Evolutionary conservation across 176 grass and related monocot genomes (phyloP), one percentile per base, ranked within the genome.

Genomic region (Musa itinerans): DNA sequence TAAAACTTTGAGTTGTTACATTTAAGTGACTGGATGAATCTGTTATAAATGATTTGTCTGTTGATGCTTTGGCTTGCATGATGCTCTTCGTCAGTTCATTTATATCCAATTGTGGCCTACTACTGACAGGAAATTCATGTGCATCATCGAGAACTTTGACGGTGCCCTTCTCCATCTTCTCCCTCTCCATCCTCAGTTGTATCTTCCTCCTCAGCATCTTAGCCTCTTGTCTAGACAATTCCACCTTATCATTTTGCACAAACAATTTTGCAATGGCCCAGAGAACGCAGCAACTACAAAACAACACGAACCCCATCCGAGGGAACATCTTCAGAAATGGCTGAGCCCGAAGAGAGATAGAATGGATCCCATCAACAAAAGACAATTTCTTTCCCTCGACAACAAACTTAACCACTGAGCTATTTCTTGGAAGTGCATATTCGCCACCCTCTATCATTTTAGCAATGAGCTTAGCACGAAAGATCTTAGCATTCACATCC

Each of bases 151-250:
- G 48, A 59, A 73, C 78, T 73, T 80, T 52, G 57, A 80, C 55
- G 16, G 20, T 78, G 14, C 81, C 74, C 74, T 76, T 76, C 81
- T 70, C 74, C 43, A 78, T 34, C 43, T 78, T 65, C 50, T 72
- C 65, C 65, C 65, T 72, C 75, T 83, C 75, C 65, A 71, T 72
- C 49, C 72, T 69, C 4, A 48, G 48, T 56, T 61, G 72, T 63
- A 77, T 71, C 81, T 83, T 83, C 71, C 81, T 83, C 65, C 57
- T 83, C 61, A 83, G 74, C 81, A 83, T 83, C 55, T 83, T 74
- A 43, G 75, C 73, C 68, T 83, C 81, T 83, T 83, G 50, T 34
- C 69, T 73, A 20, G 69, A 72, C 48, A 80, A 17, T 66, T 63
- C 65, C 21, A 76, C 74, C 65, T 83, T 71, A 9, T 77, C 74